These are phyloP conservation scores for Lactarius pseudohatsudake DNA, from an alignment of 768 basidiomycete genomes.

Conservation along the genomic window DNA sequence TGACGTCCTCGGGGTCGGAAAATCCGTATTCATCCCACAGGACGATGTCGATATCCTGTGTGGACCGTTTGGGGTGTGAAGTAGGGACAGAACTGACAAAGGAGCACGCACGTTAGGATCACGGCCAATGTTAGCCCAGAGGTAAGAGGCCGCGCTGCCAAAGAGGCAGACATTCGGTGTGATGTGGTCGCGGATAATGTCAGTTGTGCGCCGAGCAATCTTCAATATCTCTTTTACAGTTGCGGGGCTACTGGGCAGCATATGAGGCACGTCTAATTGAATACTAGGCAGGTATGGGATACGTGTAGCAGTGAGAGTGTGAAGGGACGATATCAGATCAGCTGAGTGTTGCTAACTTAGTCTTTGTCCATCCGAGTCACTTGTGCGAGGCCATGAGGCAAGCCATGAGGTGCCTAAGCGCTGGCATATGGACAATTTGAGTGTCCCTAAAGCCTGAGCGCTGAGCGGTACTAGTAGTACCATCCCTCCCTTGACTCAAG, in stretches of 20 bases:
- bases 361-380: too few species aligned
- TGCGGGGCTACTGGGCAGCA: neutral
- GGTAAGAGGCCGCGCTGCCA: slow-evolving; percentile 11
- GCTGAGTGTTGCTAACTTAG: too few species aligned
- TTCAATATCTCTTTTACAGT: slow-evolving; percentile 13
- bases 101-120: slow-evolving; percentile 9
- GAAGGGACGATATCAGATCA: too few species aligned
- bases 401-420: too few species aligned
- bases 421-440: too few species aligned
- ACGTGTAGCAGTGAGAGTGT: too few species aligned
- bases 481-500: too few species aligned
- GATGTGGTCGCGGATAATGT: neutral
- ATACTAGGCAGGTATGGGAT: too few species aligned
- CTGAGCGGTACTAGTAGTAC: too few species aligned
- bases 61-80: neutral
- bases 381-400: too few species aligned
- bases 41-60: slow-evolving; percentile 16
- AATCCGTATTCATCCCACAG: accelerated
- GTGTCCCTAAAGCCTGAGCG: too few species aligned
- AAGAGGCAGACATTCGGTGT: slow-evolving; percentile 6
- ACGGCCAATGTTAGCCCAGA: slow-evolving; percentile 14
- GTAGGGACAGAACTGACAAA: neutral
- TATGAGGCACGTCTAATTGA: neutral
- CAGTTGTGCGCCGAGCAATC: slow-evolving; percentile 16
- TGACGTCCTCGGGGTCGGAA: neutral